Evolutionary conservation across 768 basidiomycete genomes (phyloP).

Genomic region (Sporobolomyces pararoseus): DNA sequence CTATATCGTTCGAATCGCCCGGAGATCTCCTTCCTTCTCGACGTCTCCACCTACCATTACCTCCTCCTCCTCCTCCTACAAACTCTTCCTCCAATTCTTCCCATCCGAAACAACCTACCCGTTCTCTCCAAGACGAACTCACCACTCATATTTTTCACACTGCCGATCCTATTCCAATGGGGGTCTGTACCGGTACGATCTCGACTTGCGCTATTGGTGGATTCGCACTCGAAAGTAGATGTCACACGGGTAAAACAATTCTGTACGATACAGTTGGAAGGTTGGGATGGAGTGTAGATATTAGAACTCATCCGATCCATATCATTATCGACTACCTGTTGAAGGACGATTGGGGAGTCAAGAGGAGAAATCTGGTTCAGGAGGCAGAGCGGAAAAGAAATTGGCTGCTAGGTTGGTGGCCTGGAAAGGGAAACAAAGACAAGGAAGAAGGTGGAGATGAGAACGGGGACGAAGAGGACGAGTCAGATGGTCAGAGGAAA

Average conservation of each 20-base stretch:
- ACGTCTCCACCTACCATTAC: slow-evolving; percentile 79
- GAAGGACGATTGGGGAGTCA: slow-evolving; percentile 40
- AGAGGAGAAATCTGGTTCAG: not conserved
- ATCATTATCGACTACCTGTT: slow-evolving; percentile 41
- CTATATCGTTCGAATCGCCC: slow-evolving; percentile 84
- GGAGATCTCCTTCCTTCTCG: slow-evolving; percentile 75
- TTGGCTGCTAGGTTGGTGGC: slow-evolving; percentile 36
- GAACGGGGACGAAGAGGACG: slow-evolving; percentile 5
- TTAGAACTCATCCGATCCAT: slow-evolving; percentile 55
- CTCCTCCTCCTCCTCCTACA: slow-evolving; percentile 53
- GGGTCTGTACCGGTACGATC: slow-evolving; percentile 68
- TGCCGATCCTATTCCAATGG: slow-evolving; percentile 87
- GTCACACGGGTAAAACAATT: slow-evolving; percentile 78
- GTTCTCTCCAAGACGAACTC: slow-evolving; percentile 28
- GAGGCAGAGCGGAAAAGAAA: not conserved
- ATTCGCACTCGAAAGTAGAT: slow-evolving; percentile 79
- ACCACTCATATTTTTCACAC: slow-evolving; percentile 82
- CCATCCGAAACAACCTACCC: not conserved
- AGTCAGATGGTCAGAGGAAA: slow-evolving; percentile 20
- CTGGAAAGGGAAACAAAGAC: slow-evolving; percentile 22
- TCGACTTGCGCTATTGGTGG: slow-evolving; percentile 78
- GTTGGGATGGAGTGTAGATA: slow-evolving; percentile 71
- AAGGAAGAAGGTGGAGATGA: slow-evolving; percentile 1
- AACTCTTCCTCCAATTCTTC: slow-evolving; percentile 7
- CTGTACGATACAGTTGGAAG: slow-evolving; percentile 80